phyloP scores from a whole-genome alignment of 2,329 filamentous ascomycete genomes.

The Trichoderma arundinaceum region DNA sequence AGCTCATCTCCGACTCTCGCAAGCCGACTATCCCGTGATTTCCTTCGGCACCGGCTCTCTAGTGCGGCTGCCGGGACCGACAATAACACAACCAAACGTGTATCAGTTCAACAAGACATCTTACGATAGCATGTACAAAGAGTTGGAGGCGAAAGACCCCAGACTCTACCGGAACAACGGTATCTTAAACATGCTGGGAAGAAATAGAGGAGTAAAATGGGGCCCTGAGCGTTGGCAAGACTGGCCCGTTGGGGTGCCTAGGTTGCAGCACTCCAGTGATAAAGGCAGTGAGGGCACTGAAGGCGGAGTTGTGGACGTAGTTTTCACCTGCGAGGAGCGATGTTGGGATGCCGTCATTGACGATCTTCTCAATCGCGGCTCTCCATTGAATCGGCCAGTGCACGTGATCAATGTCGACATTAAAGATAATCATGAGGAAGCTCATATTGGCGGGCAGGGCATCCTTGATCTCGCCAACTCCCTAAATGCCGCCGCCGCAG shows the following conservation, averaged over 20 bases:
- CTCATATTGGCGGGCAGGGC: conserved; percentile 83
- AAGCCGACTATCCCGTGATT: conserved; percentile 90
- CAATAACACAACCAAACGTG: conserved; percentile 91
- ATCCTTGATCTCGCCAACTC: conserved; percentile 90
- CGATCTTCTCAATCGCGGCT: conserved; percentile 84
- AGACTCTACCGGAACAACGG: conserved; percentile 90
- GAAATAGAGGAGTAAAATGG: conserved; percentile 91
- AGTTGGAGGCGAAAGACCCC: conserved; percentile 83
- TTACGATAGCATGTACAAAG: conserved; percentile 92
- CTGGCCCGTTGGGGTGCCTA: conserved; percentile 86
- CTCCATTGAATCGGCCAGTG: conserved; percentile 86
- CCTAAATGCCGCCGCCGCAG: conserved; percentile 77
- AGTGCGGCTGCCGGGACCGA: conserved; percentile 89
- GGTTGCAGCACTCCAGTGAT: conserved; percentile 76
- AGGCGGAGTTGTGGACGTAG: conserved; percentile 86
- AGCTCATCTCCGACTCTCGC: conserved; percentile 90
- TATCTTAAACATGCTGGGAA: conserved; percentile 91
- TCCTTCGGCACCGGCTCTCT: conserved; percentile 96
- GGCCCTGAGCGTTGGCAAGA: conserved; percentile 98
- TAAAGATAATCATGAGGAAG: conserved; percentile 97
- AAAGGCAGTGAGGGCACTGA: conserved; percentile 82
- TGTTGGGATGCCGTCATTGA: conserved; percentile 99
- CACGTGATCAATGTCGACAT: conserved; percentile 99
- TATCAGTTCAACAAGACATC: conserved; percentile 98
- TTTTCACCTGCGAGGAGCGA: conserved; percentile 96